Evolutionary conservation across 78 protist species (phyloP), one percentile per base, ranked within the genome.

Genomic region (Isochrysis galbana): DNA sequence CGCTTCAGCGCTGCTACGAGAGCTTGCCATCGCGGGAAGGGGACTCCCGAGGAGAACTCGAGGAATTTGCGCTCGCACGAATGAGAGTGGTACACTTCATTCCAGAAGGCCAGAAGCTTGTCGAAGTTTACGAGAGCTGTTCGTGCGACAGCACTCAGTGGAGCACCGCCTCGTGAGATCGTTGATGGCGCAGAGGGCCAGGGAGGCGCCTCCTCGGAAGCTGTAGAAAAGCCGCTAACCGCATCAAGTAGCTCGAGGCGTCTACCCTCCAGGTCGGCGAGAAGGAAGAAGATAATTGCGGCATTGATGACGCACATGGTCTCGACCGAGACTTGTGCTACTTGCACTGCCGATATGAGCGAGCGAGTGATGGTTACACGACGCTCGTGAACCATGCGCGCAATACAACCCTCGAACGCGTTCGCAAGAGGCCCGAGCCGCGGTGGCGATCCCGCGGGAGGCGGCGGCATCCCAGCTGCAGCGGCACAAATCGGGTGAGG

Each of bases 251-350:
- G n/a, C n/a, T n/a, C n/a, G n/a, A n/a, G n/a, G n/a, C n/a, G n/a
- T n/a, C n/a, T n/a, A n/a, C 61, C 61, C 29, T 51, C 61, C 29
- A 51, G 61, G 61, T 72, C 82, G 44, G 86, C 86, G 47, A 39
- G 5, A n/a, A 78, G 45, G 86, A 78, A 78, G 86, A 78, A 21
- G 48, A 39, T 14, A 11, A 78, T 39, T 1, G 48, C 48, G 29
- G 48, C 86, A 46, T 78, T 78, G 45, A 78, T 78, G 48, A 78
- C 86, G 47, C 86, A 78, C 48, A 78, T 39, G 47, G 45, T 78
- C n/a, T 78, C 86, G 48, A 78, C 46, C 34, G 36, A 23, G 36
- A 78, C 10, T 14, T 39, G 51, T 32, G 10, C 19, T 5, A 0
- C 84, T 2, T 14, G 61, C 61, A 51, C 61, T 14, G 61, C 61